phyloP scores from a whole-genome alignment of 2,329 filamentous ascomycete genomes.

The Apiospora hydei region DNA sequence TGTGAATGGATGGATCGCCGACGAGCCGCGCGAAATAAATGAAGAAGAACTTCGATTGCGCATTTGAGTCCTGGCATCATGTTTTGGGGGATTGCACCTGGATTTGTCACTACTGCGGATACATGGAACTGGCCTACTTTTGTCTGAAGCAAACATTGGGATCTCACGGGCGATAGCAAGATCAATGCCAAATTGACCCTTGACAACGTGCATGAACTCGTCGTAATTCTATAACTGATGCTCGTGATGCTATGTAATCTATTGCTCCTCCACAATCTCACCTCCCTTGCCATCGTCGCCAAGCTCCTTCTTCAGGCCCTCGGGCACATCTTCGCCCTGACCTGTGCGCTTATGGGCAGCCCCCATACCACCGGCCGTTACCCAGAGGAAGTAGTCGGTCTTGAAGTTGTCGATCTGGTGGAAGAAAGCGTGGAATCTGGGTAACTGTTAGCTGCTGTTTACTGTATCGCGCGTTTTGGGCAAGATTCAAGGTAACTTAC shows the following conservation, averaged over 20 bases:
- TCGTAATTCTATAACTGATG: not conserved
- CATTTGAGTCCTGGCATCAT: not conserved
- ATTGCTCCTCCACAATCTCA: constrained; percentile 44
- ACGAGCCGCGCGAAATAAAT: not conserved
- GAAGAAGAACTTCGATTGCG: too few relatives aligned
- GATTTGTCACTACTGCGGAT: not conserved
- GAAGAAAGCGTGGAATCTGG: constrained; percentile 78
- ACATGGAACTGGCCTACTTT: too few relatives aligned
- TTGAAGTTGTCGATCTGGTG: constrained; percentile 80
- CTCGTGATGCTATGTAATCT: not conserved
- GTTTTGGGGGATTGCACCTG: not conserved
- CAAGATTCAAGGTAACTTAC: constrained; percentile 60
- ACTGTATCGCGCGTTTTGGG: too few relatives aligned
- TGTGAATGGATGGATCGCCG: not conserved
- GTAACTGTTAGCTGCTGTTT: constrained; percentile 18
- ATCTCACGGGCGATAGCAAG: not conserved
- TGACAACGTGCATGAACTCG: not conserved
- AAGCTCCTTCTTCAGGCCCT: constrained; percentile 51
- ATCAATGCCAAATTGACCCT: not conserved
- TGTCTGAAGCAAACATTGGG: not conserved
- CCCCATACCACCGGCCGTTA: constrained; percentile 72
- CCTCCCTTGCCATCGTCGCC: constrained; percentile 61
- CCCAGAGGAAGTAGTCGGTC: constrained; percentile 76
- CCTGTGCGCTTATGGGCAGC: constrained; percentile 60
- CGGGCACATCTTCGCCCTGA: constrained; percentile 49